Base-by-base conservation (phyloP, 1,284 basidiomycete species). In the Fomitiporia mediterranea region DNA sequence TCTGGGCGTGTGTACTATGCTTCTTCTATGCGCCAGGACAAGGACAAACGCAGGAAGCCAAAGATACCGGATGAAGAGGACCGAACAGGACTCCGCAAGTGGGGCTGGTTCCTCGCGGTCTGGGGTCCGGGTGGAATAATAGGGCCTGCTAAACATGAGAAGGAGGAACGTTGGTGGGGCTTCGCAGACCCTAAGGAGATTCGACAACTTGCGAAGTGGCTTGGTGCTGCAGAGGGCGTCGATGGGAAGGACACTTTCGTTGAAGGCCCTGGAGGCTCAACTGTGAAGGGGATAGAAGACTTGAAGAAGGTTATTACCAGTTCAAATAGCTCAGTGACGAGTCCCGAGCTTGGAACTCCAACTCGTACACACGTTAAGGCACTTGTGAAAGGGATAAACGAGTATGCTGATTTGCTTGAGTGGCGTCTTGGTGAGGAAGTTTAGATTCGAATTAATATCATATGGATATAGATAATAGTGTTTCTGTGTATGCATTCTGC, bases 101-200 rank as follows among this genome's bases (percentile, higher is more conserved):
- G 86, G 86, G 74, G 81, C 1, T 88, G 83, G 83, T 84, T 87
- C 66, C 63, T 90, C n/a, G 81, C 77, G 0, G 82, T 89, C 0
- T 86, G 80, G 77, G 87, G 87, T 0, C 28, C n/a, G 3, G 87
- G 87, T 0, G 39, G 38, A n/a, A 34, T 35, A 15, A 32, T 27
- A 38, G 39, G 19, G 13, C 38, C 38, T 39, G 1, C 17, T 4
- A 32, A 40, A 25, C 40, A 49, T 15, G 38, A 42, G 17, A 35
- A 19, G 17, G 53, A 51, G 25, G 63, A 65, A 5, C 69, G 68
- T 19, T 90, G 87, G 87, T 89, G 85, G 82, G 83, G 78, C n/a
- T 84, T 89, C 68, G 79, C 75, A 71, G 74, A 86, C 6, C 79
- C 83, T 1, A 70, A 71, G 39, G 84, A 89, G 58, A 81, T 90